Percentiles rank a stretch among this genome's conserved stretches.
phyloP scores from a whole-genome alignment of 345 rosid genomes.

The Cardamine chenopodiifolia region DNA sequence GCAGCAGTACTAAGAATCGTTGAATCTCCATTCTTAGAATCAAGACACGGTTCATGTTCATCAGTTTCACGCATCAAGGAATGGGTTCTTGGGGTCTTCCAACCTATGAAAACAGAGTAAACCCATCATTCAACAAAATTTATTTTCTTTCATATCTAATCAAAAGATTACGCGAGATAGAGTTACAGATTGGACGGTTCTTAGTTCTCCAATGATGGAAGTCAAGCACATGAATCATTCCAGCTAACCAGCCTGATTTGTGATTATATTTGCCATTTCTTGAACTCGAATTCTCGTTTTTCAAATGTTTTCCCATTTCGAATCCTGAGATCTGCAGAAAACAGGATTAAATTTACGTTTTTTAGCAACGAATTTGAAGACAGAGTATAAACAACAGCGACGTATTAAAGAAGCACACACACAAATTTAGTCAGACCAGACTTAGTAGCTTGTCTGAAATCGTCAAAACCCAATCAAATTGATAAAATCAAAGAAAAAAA shows the following conservation, averaged over 20 bases:
- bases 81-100: constrained; percentile 42
- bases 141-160: background rate
- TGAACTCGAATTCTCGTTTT: constrained; percentile 40
- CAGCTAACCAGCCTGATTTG: constrained; percentile 63
- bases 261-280: constrained; percentile 41
- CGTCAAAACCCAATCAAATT: constrained; percentile 17
- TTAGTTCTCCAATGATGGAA: constrained; percentile 55
- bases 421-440: constrained; percentile 16
- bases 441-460: constrained; percentile 32
- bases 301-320: constrained; percentile 54
- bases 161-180: background rate
- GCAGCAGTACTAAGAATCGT: constrained; percentile 17
- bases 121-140: constrained; percentile 2
- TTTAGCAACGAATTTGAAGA: constrained; percentile 14
- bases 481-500: background rate
- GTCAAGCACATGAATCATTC: constrained; percentile 61
- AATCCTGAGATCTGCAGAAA: background rate
- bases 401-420: background rate
- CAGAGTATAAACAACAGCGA: constrained; percentile 20
- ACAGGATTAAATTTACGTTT: background rate
- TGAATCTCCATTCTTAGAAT: constrained; percentile 1
- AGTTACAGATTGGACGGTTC: constrained; percentile 39
- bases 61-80: constrained; percentile 36
- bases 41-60: constrained; percentile 33
- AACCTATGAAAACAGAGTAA: constrained; percentile 34